Base-by-base conservation (phyloP, 2,329 filamentous ascomycete species). In the Aspergillus vadensis region DNA sequence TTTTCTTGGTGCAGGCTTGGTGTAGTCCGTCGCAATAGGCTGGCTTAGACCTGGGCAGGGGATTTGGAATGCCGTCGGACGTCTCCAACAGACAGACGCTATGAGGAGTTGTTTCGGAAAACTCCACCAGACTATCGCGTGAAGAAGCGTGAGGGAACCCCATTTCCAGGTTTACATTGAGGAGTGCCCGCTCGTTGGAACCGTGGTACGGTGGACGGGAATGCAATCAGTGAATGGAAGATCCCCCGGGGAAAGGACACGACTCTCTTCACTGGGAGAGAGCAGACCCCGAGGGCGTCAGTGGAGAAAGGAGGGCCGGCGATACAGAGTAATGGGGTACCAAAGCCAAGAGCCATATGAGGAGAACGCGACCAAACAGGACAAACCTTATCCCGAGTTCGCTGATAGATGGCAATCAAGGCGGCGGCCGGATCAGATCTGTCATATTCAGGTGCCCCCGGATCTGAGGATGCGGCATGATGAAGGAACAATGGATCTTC, bases 31-130 rank as follows among this genome's bases (percentile, higher is more conserved):
- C 43, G 19, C 44, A 48, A 43, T 55, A 36, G 14, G 38, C 32
- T 50, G 10, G 21, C 32, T n/a, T 41, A 27, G 38, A 25, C 36
- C 43, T 21, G 39, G 41, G 21, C 19, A 43, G 38, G 32, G 61
- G 63, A 67, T 66, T 66, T 68, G 63, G 62, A 67, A 68, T 67
- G 38, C 25, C 17, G 30, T 62, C 55, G 41, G 36, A 65, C 62
- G 51, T 66, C 62, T 63, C 60, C 57, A 63, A 60, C 55, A 44
- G 57, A 61, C 43, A 59, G 38, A 36, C 47, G 41, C 50, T 47
- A 57, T 55, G 47, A 23, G 36, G 38, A 47, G 63, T 36, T 63
- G 36, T 57, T 50, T 55, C 25, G 51, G 55, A 59, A 50, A 27
- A 50, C 57, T 44, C 60, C 57, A 57, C 50, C 49, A 49, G 47